Conservation (phyloP, 768 basidiomycete species). For the Tremella mesenterica region DNA sequence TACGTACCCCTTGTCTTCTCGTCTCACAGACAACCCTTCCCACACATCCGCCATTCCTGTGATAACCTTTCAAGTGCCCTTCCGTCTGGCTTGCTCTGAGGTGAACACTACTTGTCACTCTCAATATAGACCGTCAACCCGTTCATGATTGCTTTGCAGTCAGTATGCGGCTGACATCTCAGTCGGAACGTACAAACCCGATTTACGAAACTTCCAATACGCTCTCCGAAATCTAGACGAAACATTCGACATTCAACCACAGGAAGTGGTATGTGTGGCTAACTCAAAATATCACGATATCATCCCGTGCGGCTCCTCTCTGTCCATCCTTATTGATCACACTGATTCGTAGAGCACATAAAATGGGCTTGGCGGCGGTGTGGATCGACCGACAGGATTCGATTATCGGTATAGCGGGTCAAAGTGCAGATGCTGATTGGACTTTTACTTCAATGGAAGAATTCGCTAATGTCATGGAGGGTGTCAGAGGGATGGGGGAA, state of each 20-base stretch:
- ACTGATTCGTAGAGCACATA: constrained; percentile 14
- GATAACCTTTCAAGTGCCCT: too few relatives aligned
- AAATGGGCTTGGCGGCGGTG: constrained; percentile 12
- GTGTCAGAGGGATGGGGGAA: constrained; percentile 1
- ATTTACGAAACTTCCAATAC: constrained; percentile 21
- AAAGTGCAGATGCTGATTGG: constrained; percentile 8
- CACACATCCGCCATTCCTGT: too few relatives aligned
- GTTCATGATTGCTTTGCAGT: neutral
- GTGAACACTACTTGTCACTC: too few relatives aligned
- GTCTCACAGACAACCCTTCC: too few relatives aligned
- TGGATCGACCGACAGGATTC: constrained; percentile 18
- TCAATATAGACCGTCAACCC: neutral
- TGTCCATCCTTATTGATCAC: neutral
- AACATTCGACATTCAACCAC: constrained; percentile 12
- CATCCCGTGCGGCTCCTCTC: constrained; percentile 11
- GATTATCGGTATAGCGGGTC: constrained; percentile 9
- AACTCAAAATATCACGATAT: constrained; percentile 18
- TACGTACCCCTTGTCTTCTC: too few relatives aligned
- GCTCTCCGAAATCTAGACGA: constrained; percentile 12
- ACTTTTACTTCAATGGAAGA: constrained; percentile 12
- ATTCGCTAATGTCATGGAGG: constrained; percentile 17
- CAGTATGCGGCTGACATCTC: neutral
- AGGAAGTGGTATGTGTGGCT: constrained; percentile 19
- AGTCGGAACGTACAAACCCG: constrained; percentile 30
- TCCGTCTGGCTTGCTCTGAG: too few relatives aligned